phyloP scores from a whole-genome alignment of 225 moss, liverwort and hornwort species.

The Bryoerythrophyllum caledonicum region DNA sequence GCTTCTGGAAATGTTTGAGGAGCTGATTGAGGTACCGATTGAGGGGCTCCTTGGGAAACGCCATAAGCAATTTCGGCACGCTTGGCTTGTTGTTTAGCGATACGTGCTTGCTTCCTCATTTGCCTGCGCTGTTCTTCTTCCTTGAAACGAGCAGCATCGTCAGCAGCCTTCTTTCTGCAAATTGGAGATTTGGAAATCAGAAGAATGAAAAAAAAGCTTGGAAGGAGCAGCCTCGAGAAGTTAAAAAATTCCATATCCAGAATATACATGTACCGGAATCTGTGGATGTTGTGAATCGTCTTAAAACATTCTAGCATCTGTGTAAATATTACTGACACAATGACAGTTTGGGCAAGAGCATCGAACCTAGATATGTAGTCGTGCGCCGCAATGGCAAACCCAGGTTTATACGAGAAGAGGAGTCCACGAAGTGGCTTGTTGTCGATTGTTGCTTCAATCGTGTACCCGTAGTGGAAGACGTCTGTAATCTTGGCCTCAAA shows the following conservation, averaged over 20 bases:
- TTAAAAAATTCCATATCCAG: neutral
- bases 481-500: conserved; percentile 93
- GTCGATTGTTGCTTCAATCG: conserved; percentile 86
- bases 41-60: neutral
- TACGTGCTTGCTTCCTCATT: conserved; percentile 53
- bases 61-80: conserved; percentile 29
- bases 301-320: neutral
- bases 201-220: conserved; percentile 1
- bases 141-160: conserved; percentile 55
- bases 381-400: conserved; percentile 81
- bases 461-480: conserved; percentile 94
- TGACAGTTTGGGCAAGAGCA: conserved; percentile 16
- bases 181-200: neutral
- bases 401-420: conserved; percentile 89
- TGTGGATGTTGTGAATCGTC: neutral
- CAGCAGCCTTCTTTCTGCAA: conserved; percentile 59
- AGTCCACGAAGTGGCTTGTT: conserved; percentile 84
- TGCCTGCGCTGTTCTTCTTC: conserved; percentile 51
- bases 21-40: neutral
- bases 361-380: conserved; percentile 71
- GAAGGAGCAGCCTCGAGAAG: neutral
- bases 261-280: conserved; percentile 27
- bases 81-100: conserved; percentile 54
- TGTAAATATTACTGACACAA: neutral
- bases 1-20: neutral